Percentiles rank a stretch among this genome's conserved stretches.
Evolutionary conservation across 164 flowering plant genomes (phyloP).

Genomic region (Brasenia schreberi): DNA sequence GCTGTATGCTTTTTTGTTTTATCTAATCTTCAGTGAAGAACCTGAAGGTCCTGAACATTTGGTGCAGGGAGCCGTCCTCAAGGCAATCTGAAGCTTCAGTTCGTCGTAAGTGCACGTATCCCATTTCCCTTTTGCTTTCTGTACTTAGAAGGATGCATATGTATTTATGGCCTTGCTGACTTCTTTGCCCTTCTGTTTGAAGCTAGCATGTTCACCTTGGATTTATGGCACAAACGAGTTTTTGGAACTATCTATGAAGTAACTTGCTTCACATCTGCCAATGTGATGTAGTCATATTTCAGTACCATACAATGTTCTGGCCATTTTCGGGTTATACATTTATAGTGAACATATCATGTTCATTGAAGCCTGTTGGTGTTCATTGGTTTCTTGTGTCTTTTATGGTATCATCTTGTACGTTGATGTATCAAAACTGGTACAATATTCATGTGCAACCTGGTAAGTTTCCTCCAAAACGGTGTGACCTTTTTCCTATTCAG

Average conservation of each 20-base stretch:
- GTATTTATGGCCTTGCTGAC: not conserved
- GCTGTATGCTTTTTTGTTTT: not conserved
- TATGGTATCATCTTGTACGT: not conserved
- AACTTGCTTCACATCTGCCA: not conserved
- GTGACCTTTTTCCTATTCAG: no score
- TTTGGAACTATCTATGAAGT: not conserved
- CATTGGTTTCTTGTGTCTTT: conserved; percentile 1
- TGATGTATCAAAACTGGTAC: not conserved
- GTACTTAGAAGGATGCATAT: not conserved
- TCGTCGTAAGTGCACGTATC: not conserved
- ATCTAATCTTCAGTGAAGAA: not conserved
- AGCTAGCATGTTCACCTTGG: not conserved
- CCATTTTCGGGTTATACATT: no score
- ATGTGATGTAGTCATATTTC: not conserved
- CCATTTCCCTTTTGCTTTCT: not conserved
- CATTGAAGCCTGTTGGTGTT: no score
- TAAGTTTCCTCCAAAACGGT: no score
- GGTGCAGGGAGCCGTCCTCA: not conserved
- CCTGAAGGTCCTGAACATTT: not conserved
- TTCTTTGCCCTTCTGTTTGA: no score
- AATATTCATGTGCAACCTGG: conserved; percentile 2
- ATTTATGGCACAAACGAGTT: not conserved
- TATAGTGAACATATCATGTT: no score
- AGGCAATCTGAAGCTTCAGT: not conserved
- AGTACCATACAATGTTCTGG: not conserved